Evolutionary conservation across 352 stramenopile species (phyloP), one percentile per base, ranked within the genome.

Genomic region (Phytophthora lateralis): DNA sequence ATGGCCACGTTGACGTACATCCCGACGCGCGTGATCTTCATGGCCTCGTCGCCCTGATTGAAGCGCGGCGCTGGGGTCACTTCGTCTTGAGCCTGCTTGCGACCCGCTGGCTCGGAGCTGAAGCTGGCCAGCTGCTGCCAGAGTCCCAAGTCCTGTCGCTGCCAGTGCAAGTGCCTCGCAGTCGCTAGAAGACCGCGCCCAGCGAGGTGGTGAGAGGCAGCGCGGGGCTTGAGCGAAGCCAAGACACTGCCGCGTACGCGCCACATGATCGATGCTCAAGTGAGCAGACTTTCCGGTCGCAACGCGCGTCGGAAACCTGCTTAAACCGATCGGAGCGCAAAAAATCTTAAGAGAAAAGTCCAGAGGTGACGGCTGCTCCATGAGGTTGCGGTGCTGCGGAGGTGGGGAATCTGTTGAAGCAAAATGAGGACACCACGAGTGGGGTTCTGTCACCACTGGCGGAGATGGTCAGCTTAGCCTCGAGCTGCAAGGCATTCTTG

Each of bases 1-100:
- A 98, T 90, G n/a, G 90, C 63, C 41, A 98, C 38, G 63, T 98
- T 98, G 24, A 98, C 85, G 55, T 92, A 90, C 62, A 97, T 97
- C 20, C 96, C 96, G 2, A 98, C 56, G 18, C 93, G 90, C 6
- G 96, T 98, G 50, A 98, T 93, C 52, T 82, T 83, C 60, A 93
- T 88, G 46, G 86, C 86, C 29, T 95, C 83, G 11, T 73, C 66
- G 6, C 82, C 77, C 61, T 71, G 64, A 10, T 47, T 71, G 32
- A 55, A 60, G 27, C 45, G 63, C 8, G 45, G 58, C 18, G 21
- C 27, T 26, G 42, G 8, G 6, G 17, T 9, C 15, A 32, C 46
- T 35, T 57, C 42, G 41, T 12, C 26, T 45, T 55, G 56, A 38
- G 46, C 24, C 20, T 41, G 60, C 0, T 21, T 27, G 34, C 42